Conservation (phyloP, 352 stramenopile species). For the Peronospora tabacina region DNA sequence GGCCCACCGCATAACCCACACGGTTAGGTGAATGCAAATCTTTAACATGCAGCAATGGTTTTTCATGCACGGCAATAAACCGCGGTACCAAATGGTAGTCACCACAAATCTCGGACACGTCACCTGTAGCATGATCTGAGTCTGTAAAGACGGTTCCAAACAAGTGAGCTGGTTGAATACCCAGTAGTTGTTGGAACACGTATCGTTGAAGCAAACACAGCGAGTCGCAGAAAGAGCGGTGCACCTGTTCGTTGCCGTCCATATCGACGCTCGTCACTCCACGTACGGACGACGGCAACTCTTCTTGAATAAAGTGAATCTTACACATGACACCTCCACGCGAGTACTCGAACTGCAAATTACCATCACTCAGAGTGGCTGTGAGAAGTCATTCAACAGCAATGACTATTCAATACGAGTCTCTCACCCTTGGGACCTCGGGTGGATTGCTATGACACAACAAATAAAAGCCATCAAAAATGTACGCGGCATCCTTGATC, state of each 20-base stretch:
- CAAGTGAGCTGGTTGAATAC: constrained; percentile 64
- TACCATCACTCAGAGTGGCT: constrained; percentile 1
- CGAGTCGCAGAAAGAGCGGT: constrained; percentile 39
- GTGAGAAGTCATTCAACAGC: not conserved
- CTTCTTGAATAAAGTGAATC: constrained; percentile 55
- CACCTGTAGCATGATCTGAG: constrained; percentile 41
- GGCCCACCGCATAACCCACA: constrained; percentile 70
- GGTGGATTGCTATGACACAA: constrained; percentile 55
- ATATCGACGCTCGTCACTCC: constrained; percentile 16
- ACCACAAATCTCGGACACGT: constrained; percentile 49
- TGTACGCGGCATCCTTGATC: constrained; percentile 50
- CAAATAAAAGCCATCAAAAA: constrained; percentile 85
- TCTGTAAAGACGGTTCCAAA: constrained; percentile 61
- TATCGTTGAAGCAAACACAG: constrained; percentile 68
- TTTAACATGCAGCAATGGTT: constrained; percentile 49
- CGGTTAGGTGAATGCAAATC: constrained; percentile 62
- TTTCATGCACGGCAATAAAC: constrained; percentile 66
- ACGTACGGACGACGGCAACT: constrained; percentile 45
- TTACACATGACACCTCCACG: constrained; percentile 72
- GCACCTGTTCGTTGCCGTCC: constrained; percentile 22
- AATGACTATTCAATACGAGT: not conserved
- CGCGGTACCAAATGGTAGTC: constrained; percentile 78
- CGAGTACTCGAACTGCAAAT: constrained; percentile 72
- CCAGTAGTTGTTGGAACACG: constrained; percentile 64
- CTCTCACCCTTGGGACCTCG: constrained; percentile 48